Evolutionary conservation across 2,329 filamentous ascomycete genomes (phyloP).

Genomic region (Metarhizium album): DNA sequence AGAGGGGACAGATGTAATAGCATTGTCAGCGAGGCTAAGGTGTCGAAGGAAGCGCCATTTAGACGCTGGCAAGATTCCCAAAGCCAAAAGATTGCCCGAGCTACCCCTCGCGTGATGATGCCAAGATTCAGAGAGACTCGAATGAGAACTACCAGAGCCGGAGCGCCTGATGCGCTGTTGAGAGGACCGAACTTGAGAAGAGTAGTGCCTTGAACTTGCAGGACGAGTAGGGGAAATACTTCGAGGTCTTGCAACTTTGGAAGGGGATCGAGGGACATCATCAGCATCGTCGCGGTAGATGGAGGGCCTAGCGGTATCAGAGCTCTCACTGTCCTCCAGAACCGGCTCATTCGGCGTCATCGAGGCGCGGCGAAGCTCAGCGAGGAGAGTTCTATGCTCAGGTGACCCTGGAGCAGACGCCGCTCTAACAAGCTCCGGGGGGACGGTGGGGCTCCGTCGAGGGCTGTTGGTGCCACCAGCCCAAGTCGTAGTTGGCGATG

Average conservation of each 20-base stretch:
- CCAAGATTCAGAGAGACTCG: slow-evolving; percentile 57
- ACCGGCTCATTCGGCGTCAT: slow-evolving; percentile 41
- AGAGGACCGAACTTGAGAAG: slow-evolving; percentile 53
- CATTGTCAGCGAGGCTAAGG: slow-evolving; percentile 84
- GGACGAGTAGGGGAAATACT: slow-evolving; percentile 78
- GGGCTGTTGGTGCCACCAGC: slow-evolving; percentile 44
- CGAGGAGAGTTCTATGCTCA: slow-evolving; percentile 34
- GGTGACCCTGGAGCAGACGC: slow-evolving; percentile 57
- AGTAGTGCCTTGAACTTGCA: slow-evolving; percentile 60
- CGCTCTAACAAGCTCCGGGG: slow-evolving; percentile 57
- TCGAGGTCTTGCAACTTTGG: slow-evolving; percentile 43
- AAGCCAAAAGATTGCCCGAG: slow-evolving; percentile 63
- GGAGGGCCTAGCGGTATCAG: slow-evolving; percentile 27
- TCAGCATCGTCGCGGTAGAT: slow-evolving; percentile 37
- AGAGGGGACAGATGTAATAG: slow-evolving; percentile 67
- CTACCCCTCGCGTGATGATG: slow-evolving; percentile 55
- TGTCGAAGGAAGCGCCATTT: slow-evolving; percentile 96
- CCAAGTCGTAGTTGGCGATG: slow-evolving; percentile 67
- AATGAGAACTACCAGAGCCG: slow-evolving; percentile 87
- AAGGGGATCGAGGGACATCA: slow-evolving; percentile 29
- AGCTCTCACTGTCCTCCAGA: slow-evolving; percentile 28
- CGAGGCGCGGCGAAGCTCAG: slow-evolving; percentile 49
- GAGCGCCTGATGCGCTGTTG: slow-evolving; percentile 78
- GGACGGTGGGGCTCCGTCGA: slow-evolving; percentile 50
- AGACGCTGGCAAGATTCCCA: slow-evolving; percentile 63